Conservation (phyloP, 2,329 filamentous ascomycete species). For the Harringtonia lauricola region DNA sequence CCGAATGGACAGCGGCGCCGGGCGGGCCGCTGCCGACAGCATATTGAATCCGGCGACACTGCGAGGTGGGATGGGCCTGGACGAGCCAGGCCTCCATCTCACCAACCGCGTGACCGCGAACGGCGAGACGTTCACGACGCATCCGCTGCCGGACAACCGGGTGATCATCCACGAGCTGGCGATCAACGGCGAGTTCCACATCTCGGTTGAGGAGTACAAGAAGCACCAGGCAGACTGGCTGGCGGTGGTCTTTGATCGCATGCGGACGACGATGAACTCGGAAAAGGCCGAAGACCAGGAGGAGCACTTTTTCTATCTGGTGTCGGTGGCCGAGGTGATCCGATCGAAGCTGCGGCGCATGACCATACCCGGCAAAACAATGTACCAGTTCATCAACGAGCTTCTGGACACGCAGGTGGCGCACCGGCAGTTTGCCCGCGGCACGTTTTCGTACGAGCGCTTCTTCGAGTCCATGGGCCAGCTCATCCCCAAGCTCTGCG, state of each 20-base stretch:
- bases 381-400: conserved; percentile 65
- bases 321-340: conserved; percentile 60
- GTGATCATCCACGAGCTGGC: conserved; percentile 69
- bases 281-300: conserved; percentile 53
- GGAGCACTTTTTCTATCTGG: conserved; percentile 55
- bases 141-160: conserved; percentile 61
- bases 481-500: conserved; percentile 68
- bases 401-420: conserved; percentile 65
- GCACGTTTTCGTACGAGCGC: conserved; percentile 69
- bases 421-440: conserved; percentile 54
- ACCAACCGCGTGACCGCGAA: too few species aligned
- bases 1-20: too few species aligned
- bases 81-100: too few species aligned
- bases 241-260: conserved; percentile 42
- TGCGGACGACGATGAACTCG: conserved; percentile 53
- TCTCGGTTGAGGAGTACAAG: conserved; percentile 50
- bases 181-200: conserved; percentile 67
- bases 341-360: conserved; percentile 62
- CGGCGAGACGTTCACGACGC: conserved; percentile 5
- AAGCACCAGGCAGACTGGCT: conserved; percentile 41
- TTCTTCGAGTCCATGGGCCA: conserved; percentile 70
- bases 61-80: too few species aligned
- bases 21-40: too few species aligned
- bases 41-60: too few species aligned
- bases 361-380: conserved; percentile 58